Base-by-base conservation (phyloP, 108 stramenopile genomes). In the Poteriospumella lacustris region DNA sequence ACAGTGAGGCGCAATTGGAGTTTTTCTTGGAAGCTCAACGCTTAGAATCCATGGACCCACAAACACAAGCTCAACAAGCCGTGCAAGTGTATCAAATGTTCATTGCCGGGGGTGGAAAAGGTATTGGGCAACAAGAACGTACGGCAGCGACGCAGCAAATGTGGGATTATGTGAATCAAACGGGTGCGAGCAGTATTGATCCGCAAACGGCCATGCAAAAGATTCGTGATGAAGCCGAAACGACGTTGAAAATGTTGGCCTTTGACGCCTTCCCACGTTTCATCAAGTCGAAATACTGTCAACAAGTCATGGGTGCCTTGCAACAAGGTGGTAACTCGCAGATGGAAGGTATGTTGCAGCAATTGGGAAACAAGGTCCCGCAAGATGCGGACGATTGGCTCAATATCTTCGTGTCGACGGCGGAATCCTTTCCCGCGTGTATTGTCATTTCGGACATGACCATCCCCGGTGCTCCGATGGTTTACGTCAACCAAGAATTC, bases 311-410 rank as follows among this genome's bases (percentile, higher is more conserved):
- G 75, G 68, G 43, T 3, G 47, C 47, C 19, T 19, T 52, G 47
- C 47, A 52, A 52, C 47, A 52, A 52, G 47, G 47, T 52, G 47
- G 47, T 52, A 52, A 52, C 19, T 52, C 47, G 19, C 75, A 81
- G 59, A 36, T 81, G 24, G 28, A 40, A 15, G 56, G 67, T 28
- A 81, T 31, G 60, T 15, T 31, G 60, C 28, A 15, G 5, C 29
- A 31, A 64, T 64, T 31, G 34, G 29, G 60, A 2, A 64, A 64
- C 15, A 73, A 73, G 5, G 58, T 80, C 42, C 75, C 82, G 5
- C 73, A 83, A 43, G 78, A 83, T 73, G 82, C 82, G 26, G 82
- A 83, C 52, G 82, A 83, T 40, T 83, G 82, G 82, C 78, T 83
- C 36, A 79, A 79, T 73, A 79, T 76, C 64, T 83, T 83, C 82